Conservation (phyloP, 1,139 yeast genomes). For the Diutina rugosa region DNA sequence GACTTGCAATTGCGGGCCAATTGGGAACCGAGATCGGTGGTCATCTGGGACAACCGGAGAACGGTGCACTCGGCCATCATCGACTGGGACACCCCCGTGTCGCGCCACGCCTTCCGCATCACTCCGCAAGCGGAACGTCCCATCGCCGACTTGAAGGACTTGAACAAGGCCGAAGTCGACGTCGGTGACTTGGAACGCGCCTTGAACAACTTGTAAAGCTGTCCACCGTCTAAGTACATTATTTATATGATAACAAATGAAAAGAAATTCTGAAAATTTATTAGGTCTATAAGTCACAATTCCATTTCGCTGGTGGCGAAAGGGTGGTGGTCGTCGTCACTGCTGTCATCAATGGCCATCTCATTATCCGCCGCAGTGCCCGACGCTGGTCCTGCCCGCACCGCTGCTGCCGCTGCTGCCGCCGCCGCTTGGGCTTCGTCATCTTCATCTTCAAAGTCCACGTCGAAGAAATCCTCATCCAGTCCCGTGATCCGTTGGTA, state of each 20-base stretch:
- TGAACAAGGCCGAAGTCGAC: slow-evolving; percentile 8
- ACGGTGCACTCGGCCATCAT: slow-evolving; percentile 50
- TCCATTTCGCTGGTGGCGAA: slow-evolving; percentile 65
- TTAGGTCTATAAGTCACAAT: slow-evolving; percentile 14
- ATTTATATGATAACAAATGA: not conserved
- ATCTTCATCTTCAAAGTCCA: slow-evolving; percentile 92
- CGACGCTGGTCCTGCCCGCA: not conserved
- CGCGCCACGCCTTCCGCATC: slow-evolving; percentile 24
- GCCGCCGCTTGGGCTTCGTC: slow-evolving; percentile 24
- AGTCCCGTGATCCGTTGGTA: slow-evolving; percentile 77
- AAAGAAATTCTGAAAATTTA: not conserved
- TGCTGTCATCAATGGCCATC: slow-evolving; percentile 30
- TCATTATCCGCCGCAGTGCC: slow-evolving; percentile 13
- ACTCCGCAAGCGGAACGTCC: slow-evolving; percentile 16
- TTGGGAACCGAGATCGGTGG: slow-evolving; percentile 53
- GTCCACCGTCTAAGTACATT: no score
- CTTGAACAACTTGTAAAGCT: not conserved
- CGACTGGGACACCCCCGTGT: slow-evolving; percentile 30
- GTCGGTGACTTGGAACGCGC: not conserved
- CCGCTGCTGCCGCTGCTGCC: slow-evolving; percentile 4
- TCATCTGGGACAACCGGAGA: slow-evolving; percentile 62
- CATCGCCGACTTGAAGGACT: slow-evolving; percentile 17
- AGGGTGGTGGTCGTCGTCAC: slow-evolving; percentile 34
- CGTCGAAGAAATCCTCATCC: slow-evolving; percentile 90
- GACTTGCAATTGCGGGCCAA: slow-evolving; percentile 45